These are phyloP conservation scores for Phialocephala subalpina DNA, from an alignment of 2,329 filamentous ascomycete genomes.

Conservation along the genomic window DNA sequence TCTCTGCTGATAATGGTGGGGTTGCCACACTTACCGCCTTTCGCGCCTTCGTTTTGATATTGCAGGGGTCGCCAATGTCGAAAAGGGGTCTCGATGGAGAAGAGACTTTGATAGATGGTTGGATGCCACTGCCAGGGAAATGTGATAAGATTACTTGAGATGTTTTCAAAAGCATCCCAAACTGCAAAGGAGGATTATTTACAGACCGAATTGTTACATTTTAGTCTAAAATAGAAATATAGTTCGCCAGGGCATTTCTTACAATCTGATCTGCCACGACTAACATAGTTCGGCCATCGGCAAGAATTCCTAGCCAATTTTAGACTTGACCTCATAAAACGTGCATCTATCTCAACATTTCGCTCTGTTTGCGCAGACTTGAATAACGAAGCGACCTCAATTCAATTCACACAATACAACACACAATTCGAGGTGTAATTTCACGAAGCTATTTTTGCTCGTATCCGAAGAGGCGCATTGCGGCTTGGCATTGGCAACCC, in stretches of 20 bases:
- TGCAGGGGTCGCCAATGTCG: neutral
- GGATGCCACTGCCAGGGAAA: neutral
- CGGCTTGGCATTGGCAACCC: neutral
- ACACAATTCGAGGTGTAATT: neutral
- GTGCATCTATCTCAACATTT: neutral
- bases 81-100: neutral
- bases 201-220: neutral
- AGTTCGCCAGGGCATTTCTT: neutral
- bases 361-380: neutral
- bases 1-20: constrained; percentile 5
- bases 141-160: neutral
- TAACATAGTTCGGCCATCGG: neutral
- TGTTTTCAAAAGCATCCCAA: constrained; percentile 1
- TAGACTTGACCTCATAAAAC: neutral
- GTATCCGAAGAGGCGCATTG: constrained; percentile 6
- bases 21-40: constrained; percentile 1
- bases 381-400: neutral
- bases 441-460: neutral
- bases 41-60: neutral
- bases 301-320: neutral
- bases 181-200: neutral
- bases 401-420: neutral
- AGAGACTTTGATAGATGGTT: neutral
- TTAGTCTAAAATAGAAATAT: neutral
- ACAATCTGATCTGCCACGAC: neutral